Evolutionary conservation across 148 eudicot genomes (phyloP), one percentile per base, ranked within the genome.

Genomic region (Camellia japonica): DNA sequence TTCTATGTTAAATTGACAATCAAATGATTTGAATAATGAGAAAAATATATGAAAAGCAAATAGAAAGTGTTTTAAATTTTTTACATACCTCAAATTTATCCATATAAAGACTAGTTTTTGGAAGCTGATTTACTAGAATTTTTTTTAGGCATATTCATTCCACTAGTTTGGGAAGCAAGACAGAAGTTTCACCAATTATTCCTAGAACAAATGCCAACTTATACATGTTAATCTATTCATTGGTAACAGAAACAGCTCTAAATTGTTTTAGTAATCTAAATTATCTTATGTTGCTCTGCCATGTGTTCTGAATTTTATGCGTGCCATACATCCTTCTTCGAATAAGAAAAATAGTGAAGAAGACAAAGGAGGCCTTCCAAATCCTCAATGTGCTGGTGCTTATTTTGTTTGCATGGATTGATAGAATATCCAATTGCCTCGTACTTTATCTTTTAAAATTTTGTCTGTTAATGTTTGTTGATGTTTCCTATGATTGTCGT

Each of bases 401-500:
- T 49, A 49, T 30, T 30, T 30, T 30, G 38, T 30, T 30, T 30
- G 38, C 38, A 1, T 30, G 38, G 38, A 30, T 30, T 30, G 38
- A 30, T 30, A 30, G 38, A 30, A 30, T 30, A 30, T 30, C 38
- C 38, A 30, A 30, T 30, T 30, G 1, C 38, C 38, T 30, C 38
- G 38, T 30, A 3, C 52, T 5, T 47, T 3, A 49, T 49, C 52
- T 49, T 49, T 3, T 49, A 49, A 49, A 49, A 49, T 55, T 46
- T 59, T 46, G 76, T 79, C 67, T 55, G 41, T 60, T 52, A 43
- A 16, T 1, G 16, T 38, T 38, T 10, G n/a, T 65, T 68, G 83
- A 77, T 84, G 71, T 80, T 80, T 80, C 83, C 83, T 71, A 79
- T 63, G 80, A 49, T 51, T 58, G 20, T 44, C 11, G 18, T 55